A percentile compares a stretch with the other conserved stretches of the same genome.
These are phyloP conservation scores for Carex scoparia DNA, from an alignment of 176 grass and related monocot genomes.

Conservation along the genomic window DNA sequence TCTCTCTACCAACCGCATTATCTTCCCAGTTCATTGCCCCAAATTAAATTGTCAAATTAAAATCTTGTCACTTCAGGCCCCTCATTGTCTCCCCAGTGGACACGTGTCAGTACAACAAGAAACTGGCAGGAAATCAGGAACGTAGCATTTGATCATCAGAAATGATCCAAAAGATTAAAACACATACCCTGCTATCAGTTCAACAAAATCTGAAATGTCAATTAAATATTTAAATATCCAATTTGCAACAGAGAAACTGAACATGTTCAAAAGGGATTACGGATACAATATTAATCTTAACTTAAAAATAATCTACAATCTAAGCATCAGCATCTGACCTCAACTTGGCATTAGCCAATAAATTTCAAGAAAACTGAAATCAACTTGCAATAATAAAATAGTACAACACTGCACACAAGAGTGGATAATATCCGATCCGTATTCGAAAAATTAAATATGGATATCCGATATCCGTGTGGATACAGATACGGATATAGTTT, in stretches of 20 bases:
- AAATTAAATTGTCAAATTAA: constrained; percentile 36
- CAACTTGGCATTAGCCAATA: background rate
- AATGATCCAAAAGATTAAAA: background rate
- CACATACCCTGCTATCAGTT: background rate
- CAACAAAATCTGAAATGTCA: background rate
- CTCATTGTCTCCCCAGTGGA: constrained; percentile 16
- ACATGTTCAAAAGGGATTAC: background rate
- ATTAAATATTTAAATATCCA: background rate
- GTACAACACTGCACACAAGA: background rate
- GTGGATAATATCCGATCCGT: too few species aligned
- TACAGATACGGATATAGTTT: too few species aligned
- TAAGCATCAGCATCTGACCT: background rate
- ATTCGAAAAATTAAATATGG: too few species aligned
- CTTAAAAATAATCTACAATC: background rate
- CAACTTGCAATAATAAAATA: background rate
- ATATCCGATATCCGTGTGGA: too few species aligned
- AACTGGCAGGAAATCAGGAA: background rate
- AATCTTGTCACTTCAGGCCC: constrained; percentile 30
- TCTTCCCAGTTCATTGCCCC: constrained; percentile 24
- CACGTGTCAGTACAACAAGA: background rate
- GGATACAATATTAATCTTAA: background rate
- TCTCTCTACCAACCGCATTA: constrained; percentile 70
- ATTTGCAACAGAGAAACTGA: background rate
- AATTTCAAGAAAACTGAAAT: background rate
- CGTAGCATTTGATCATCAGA: constrained; percentile 1